Percentiles rank a stretch among this genome's conserved stretches.
phyloP scores from a whole-genome alignment of 495 filamentous ascomycete genomes.

The Emericellopsis terricola region DNA sequence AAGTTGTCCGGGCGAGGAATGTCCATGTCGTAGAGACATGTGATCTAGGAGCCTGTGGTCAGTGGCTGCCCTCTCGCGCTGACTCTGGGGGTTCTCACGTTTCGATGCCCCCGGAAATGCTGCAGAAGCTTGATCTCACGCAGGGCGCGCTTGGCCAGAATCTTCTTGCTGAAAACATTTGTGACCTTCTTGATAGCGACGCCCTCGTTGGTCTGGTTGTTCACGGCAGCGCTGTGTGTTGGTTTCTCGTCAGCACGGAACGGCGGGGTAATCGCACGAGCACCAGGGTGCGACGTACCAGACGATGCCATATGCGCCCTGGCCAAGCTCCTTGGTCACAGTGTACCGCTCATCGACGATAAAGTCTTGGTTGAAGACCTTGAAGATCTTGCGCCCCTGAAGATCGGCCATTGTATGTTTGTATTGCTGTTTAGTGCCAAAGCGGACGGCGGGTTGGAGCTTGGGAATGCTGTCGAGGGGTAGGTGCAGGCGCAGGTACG shows the following conservation, averaged over 20 bases:
- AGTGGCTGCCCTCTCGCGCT: not conserved
- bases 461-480: not conserved
- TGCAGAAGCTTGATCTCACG: constrained; percentile 97
- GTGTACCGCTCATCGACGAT: constrained; percentile 96
- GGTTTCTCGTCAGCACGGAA: constrained; percentile 6
- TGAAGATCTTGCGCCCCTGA: constrained; percentile 85
- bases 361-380: constrained; percentile 99
- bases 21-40: constrained; percentile 98
- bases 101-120: constrained; percentile 73
- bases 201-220: constrained; percentile 80
- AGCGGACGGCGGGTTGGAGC: not conserved
- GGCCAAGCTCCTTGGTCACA: constrained; percentile 95
- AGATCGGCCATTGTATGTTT: constrained; percentile 47
- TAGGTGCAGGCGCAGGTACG: too few relatives aligned
- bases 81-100: constrained; percentile 20
- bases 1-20: constrained; percentile 96
- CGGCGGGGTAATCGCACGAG: not conserved
- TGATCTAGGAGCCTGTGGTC: constrained; percentile 54
- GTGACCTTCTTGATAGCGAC: constrained; percentile 99
- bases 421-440: not conserved
- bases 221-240: constrained; percentile 62
- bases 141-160: constrained; percentile 90
- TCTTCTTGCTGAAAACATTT: constrained; percentile 99
- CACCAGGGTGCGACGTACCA: constrained; percentile 43
- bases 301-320: constrained; percentile 96